Base-by-base conservation (phyloP, 768 basidiomycete genomes). In the Suillus luteus region DNA sequence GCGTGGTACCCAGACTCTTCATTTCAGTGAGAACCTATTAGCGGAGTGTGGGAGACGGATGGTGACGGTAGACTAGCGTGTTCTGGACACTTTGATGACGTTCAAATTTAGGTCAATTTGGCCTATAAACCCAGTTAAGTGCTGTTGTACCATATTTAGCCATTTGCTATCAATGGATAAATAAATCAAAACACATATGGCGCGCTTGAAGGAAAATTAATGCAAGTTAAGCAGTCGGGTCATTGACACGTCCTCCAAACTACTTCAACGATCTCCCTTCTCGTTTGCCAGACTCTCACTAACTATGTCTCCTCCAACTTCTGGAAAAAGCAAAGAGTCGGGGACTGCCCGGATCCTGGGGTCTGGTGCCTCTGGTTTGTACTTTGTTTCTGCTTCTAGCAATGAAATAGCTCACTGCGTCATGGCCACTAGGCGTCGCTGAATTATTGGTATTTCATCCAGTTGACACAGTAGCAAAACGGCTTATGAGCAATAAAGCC, bases 381-480 rank as follows among this genome's bases (percentile, higher is more conserved):
- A n/a, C 40, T 15, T 37, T 15, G 27, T 11, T 22, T 59, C 54
- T 60, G 8, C 31, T 24, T 22, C 17, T 1, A 24, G 33, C 22
- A 27, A 22, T 5, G 24, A 12, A 24, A 11, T 24, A 15, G 17
- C 46, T 66, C 38, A 71, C 52, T 33, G 31, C 31, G 11, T 60
- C 8, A 0, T 15, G 15, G 0, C 7, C 17, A 62, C 19, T 66
- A 96, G 96, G 96, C 72, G 82, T 99, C 71, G 95, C 96, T 68
- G 96, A 99, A 81, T 83, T 99, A 61, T 78, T 97, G 68, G 86
- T 98, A 22, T 97, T 98, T 80, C 95, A 97, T 75, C 95, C 95
- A 22, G 92, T 95, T 27, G 95, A 99, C 78, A 99, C 97, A 1
- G 89, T 98, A 61, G 95, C 97, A n/a, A 99, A 99, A 77, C 90